A percentile compares a stretch with the other conserved stretches of the same genome.
These are phyloP conservation scores for Trichoderma gracile DNA, from an alignment of 2,329 filamentous ascomycete genomes.

Conservation along the genomic window DNA sequence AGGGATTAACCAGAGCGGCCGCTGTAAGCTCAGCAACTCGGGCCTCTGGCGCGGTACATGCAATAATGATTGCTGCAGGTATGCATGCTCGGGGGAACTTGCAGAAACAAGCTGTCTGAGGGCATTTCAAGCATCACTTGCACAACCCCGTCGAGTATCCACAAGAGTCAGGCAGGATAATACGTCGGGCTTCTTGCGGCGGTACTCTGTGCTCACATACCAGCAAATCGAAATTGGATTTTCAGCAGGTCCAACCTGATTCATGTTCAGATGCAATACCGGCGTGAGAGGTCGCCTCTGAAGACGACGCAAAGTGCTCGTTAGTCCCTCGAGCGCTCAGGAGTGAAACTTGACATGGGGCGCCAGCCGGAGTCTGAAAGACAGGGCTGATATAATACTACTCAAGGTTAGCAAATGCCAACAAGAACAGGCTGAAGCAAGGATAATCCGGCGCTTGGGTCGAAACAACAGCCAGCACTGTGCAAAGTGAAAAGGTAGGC, in stretches of 20 bases:
- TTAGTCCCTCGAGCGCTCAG: not conserved
- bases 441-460: slow-evolving; percentile 21
- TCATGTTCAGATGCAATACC: not conserved
- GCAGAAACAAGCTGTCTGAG: not conserved
- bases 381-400: slow-evolving; percentile 6
- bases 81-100: not conserved
- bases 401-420: slow-evolving; percentile 8
- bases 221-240: not conserved
- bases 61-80: not conserved
- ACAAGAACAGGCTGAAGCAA: slow-evolving; percentile 12
- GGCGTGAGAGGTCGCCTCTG: too few species aligned
- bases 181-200: slow-evolving; percentile 17
- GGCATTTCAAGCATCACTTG: not conserved
- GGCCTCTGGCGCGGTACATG: not conserved
- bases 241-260: not conserved
- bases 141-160: not conserved
- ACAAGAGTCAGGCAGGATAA: not conserved
- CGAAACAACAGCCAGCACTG: slow-evolving; percentile 13
- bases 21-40: not conserved
- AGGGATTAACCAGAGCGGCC: not conserved
- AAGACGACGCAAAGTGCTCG: not conserved
- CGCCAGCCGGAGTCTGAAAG: not conserved
- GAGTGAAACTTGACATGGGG: not conserved
- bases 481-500: too few species aligned
- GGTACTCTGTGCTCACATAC: slow-evolving; percentile 17